Percentiles rank a stretch among this genome's conserved stretches.
phyloP scores from a whole-genome alignment of 2,329 filamentous ascomycete species.

The Talaromyces sp. region DNA sequence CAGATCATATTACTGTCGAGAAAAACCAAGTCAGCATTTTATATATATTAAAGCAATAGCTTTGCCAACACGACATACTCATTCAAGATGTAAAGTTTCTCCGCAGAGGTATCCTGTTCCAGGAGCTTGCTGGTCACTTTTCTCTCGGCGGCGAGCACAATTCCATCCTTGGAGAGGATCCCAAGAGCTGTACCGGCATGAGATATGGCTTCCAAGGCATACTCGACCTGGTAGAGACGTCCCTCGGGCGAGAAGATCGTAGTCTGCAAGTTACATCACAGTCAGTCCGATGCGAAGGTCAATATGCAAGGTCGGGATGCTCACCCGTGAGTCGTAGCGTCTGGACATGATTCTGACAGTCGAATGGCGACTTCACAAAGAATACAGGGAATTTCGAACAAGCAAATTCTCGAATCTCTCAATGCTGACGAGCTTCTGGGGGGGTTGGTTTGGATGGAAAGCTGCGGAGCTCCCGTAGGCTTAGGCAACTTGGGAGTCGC shows the following conservation, averaged over 20 bases:
- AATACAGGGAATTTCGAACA: not conserved
- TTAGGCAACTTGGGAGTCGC: constrained; percentile 37
- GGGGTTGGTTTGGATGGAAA: constrained; percentile 12
- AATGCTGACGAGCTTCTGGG: constrained; percentile 8
- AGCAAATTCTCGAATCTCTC: constrained; percentile 1
- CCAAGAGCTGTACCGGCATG: constrained; percentile 96
- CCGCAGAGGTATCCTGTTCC: constrained; percentile 98
- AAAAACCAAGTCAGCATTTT: not conserved
- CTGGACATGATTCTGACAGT: constrained; percentile 68
- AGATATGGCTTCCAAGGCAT: constrained; percentile 97
- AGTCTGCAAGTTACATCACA: constrained; percentile 57
- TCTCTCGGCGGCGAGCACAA: constrained; percentile 93
- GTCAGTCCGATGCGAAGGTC: constrained; percentile 31
- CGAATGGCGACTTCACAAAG: not conserved
- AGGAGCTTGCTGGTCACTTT: constrained; percentile 99
- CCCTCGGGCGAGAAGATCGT: constrained; percentile 99
- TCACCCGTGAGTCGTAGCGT: constrained; percentile 93
- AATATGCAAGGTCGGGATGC: constrained; percentile 16
- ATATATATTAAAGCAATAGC: too few species aligned
- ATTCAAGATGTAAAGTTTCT: constrained; percentile 99
- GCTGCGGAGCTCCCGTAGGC: constrained; percentile 29
- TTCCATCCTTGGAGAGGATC: constrained; percentile 95
- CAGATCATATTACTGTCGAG: constrained; percentile 93
- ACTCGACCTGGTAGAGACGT: constrained; percentile 98
- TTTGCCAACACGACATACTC: constrained; percentile 59